Base-by-base conservation (phyloP, 176 grass and related monocot genomes). In the Oropetium thomaeum region DNA sequence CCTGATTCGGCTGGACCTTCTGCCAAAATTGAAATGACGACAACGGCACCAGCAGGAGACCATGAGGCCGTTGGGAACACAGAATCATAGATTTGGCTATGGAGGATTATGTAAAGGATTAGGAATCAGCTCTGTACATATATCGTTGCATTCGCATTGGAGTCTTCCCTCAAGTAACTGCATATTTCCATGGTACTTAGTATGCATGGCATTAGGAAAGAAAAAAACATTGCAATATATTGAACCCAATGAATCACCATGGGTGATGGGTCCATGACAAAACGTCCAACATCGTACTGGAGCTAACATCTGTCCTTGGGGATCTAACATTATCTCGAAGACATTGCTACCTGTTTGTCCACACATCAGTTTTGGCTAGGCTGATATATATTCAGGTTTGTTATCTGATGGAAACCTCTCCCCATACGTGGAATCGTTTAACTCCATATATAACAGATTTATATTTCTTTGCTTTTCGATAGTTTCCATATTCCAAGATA, bases 21-120 rank as follows among this genome's bases (percentile, higher is more conserved):
- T 69, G 43, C 35, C 48, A 79, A 47, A 35, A 69, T 88, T 9
- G 80, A 88, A 32, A 79, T 83, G 86, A 47, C 63, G 7, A 54
- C 42, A 62, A 13, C 9, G 58, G 7, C 73, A 20, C 5, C 74
- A 2, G 19, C 32, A 34, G 69, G 62, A 34, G 75, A 77, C 29
- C 33, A 23, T 42, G 34, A 69, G 59, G 69, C 44, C 0, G 35
- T 40, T 62, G 69, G 15, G 54, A 88, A 58, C 34, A 79, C 66
- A 55, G 52, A 67, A 4, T 87, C 42, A 83, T 74, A 39, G 20
- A 57, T 10, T 57, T 23, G 20, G 20, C 51, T 53, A 20, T 53
- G 51, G 51, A 23, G 51, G 51, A 23, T 27, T 57, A 17, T 27
- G 51, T 54, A 23, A 54, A 54, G 25, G 49, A 53, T 22, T 22